Percentiles rank a stretch among this genome's conserved stretches.
Evolutionary conservation across 2,329 filamentous ascomycete genomes (phyloP).

Genomic region (Lasiodiplodia theobromae): DNA sequence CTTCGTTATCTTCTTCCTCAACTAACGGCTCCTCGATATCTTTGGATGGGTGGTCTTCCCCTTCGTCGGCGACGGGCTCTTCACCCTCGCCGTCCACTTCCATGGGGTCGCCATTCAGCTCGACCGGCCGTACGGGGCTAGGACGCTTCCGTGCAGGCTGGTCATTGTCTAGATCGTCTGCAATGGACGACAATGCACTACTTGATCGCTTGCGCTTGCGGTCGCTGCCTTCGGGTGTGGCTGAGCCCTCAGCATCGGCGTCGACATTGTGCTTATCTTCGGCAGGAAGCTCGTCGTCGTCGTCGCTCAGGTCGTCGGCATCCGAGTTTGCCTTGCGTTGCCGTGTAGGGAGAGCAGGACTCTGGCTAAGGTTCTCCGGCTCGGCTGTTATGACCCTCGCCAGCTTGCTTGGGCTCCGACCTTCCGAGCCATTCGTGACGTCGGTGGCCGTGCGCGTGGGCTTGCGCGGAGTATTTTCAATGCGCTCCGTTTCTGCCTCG

Average conservation of each 20-base stretch:
- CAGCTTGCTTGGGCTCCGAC: constrained; percentile 48
- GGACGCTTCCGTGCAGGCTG: constrained; percentile 49
- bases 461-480: constrained; percentile 85
- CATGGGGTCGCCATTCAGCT: constrained; percentile 42
- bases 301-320: constrained; percentile 19
- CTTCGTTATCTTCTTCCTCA: constrained; percentile 22
- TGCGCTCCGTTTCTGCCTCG: constrained; percentile 91
- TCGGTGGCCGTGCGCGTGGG: constrained; percentile 50
- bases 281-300: constrained; percentile 21
- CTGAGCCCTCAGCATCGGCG: constrained; percentile 12
- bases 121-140: constrained; percentile 36
- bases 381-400: constrained; percentile 43
- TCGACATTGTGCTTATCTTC: constrained; percentile 7
- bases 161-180: constrained; percentile 41
- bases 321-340: constrained; percentile 12
- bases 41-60: constrained; percentile 32
- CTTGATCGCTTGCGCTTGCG: constrained; percentile 56
- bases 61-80: constrained; percentile 8
- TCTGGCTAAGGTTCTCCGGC: constrained; percentile 35
- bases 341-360: constrained; percentile 1
- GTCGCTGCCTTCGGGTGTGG: constrained; percentile 31
- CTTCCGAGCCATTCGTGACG: constrained; percentile 44
- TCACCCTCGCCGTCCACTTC: constrained; percentile 36
- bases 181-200: constrained; percentile 45
- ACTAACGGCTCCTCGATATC: constrained; percentile 38